Evolutionary conservation across 148 eudicot genomes (phyloP).

Genomic region (Arctostaphylos glauca): DNA sequence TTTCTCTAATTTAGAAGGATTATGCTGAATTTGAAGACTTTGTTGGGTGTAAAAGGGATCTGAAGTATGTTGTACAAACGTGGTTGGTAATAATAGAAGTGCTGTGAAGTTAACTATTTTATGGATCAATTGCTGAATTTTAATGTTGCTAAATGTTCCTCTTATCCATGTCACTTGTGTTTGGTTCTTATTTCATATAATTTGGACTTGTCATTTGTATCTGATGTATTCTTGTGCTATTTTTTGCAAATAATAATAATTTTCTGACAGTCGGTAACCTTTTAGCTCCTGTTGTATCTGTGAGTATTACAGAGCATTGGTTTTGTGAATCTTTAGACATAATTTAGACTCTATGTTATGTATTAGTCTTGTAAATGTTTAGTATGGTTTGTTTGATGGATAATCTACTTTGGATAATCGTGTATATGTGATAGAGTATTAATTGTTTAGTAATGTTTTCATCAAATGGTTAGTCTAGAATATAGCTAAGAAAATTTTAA

Average conservation of each 20-base stretch:
- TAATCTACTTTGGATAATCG: too few species aligned
- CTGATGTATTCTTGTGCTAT: slow-evolving; percentile 30
- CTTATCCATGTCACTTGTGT: background rate
- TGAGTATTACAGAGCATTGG: slow-evolving; percentile 41
- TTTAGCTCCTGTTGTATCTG: slow-evolving; percentile 97
- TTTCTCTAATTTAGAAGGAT: background rate
- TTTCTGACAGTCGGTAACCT: slow-evolving; percentile 68
- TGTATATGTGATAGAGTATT: too few species aligned
- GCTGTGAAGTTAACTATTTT: background rate
- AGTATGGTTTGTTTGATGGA: too few species aligned
- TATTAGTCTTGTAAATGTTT: too few species aligned
- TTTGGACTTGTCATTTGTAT: background rate
- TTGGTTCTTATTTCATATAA: slow-evolving; percentile 2
- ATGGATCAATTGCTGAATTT: background rate
- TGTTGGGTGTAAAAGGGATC: background rate
- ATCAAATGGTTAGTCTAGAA: too few species aligned
- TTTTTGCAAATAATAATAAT: slow-evolving; percentile 74
- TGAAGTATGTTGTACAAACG: background rate
- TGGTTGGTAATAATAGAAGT: background rate
- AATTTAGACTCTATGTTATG: too few species aligned
- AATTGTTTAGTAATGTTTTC: too few species aligned
- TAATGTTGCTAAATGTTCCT: background rate
- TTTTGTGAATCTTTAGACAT: background rate
- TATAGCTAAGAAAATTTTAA: too few species aligned
- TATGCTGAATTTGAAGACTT: background rate